phyloP scores from a whole-genome alignment of 257 asterid genomes.

The Vinca minor region DNA sequence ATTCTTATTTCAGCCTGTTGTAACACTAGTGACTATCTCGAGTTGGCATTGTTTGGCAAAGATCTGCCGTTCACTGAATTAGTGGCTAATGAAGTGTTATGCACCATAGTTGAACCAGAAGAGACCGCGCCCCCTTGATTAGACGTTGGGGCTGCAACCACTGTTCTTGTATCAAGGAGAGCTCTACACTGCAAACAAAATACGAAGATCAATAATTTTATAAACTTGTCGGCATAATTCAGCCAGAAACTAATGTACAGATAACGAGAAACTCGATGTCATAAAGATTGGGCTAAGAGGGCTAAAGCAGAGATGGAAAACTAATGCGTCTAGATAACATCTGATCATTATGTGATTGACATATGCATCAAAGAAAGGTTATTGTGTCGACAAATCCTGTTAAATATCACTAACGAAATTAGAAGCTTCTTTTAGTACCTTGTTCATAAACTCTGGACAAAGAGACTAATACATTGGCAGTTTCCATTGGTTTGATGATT shows the following conservation, averaged over 20 bases:
- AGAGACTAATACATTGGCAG: slow-evolving; percentile 23
- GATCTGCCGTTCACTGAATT: slow-evolving; percentile 3
- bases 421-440: slow-evolving; percentile 21
- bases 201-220: not conserved
- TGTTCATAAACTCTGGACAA: slow-evolving; percentile 25
- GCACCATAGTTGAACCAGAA: slow-evolving; percentile 1
- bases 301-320: not conserved
- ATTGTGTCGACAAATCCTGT: not conserved
- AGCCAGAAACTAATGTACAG: not conserved
- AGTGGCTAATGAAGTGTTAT: slow-evolving; percentile 9
- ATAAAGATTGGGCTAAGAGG: not conserved
- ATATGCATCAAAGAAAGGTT: not conserved
- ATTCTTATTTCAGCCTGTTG: slow-evolving; percentile 7
- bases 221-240: no score
- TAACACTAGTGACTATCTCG: slow-evolving; percentile 10
- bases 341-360: not conserved
- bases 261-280: not conserved
- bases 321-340: not conserved
- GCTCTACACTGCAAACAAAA: slow-evolving; percentile 20
- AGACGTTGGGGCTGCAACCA: not conserved
- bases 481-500: slow-evolving; percentile 6
- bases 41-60: slow-evolving; percentile 3
- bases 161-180: slow-evolving; percentile 14
- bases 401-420: not conserved
- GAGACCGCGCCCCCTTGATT: slow-evolving; percentile 18